phyloP scores from a whole-genome alignment of 495 filamentous ascomycete genomes.

The Hapsidospora chrysogenum region DNA sequence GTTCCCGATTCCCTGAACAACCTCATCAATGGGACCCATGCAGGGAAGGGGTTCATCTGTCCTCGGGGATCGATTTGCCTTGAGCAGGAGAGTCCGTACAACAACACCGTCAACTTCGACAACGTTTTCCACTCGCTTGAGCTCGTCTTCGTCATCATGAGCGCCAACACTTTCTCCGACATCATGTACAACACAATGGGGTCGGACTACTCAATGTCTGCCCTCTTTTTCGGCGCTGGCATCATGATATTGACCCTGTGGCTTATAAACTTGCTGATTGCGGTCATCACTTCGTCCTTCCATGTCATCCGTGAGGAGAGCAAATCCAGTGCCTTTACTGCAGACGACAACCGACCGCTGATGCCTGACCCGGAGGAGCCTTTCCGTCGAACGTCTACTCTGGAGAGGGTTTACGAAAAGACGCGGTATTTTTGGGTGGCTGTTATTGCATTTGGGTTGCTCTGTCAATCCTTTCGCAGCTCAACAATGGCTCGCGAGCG shows the following conservation, averaged over 20 bases:
- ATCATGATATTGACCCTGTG: constrained; percentile 91
- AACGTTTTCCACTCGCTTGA: constrained; percentile 84
- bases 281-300: constrained; percentile 96
- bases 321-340: constrained; percentile 81
- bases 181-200: constrained; percentile 84
- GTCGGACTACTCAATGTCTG: constrained; percentile 75
- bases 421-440: constrained; percentile 65
- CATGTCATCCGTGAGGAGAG: constrained; percentile 97
- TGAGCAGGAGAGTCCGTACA: constrained; percentile 63
- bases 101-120: constrained; percentile 83
- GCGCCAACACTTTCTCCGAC: constrained; percentile 88
- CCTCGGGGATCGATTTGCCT: constrained; percentile 69
- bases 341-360: constrained; percentile 37
- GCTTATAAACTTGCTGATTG: constrained; percentile 92
- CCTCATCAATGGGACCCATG: constrained; percentile 22
- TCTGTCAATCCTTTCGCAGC: constrained; percentile 60
- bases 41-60: constrained; percentile 81
- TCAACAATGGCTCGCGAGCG: constrained; percentile 47
- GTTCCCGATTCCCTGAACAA: constrained; percentile 11
- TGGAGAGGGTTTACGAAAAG: constrained; percentile 57
- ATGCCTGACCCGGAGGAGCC: constrained; percentile 24
- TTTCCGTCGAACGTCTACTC: constrained; percentile 28
- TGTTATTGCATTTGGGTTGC: constrained; percentile 60
- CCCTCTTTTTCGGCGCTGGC: constrained; percentile 70
- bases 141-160: constrained; percentile 98